Evolutionary conservation across 495 filamentous ascomycete genomes (phyloP).

Genomic region (Penicillium ochrochloron): DNA sequence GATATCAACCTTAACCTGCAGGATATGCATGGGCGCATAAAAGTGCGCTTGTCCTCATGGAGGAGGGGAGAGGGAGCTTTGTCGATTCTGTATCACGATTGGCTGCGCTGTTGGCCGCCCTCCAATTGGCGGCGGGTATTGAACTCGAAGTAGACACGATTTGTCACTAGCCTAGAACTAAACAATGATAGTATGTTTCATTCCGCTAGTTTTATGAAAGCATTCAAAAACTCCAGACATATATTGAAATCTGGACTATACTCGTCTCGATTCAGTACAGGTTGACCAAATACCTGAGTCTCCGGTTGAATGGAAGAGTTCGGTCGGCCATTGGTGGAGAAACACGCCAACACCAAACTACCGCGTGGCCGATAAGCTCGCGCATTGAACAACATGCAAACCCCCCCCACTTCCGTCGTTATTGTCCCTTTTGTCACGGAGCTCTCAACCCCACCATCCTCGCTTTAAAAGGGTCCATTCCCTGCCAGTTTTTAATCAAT

Average conservation of each 20-base stretch:
- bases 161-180: neutral
- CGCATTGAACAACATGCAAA: neutral
- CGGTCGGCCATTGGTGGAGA: slow-evolving; percentile 23
- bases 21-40: neutral
- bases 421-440: slow-evolving; percentile 30
- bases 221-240: neutral
- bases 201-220: neutral
- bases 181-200: neutral
- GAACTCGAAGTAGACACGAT: neutral
- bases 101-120: neutral
- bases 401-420: slow-evolving; percentile 21
- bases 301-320: neutral
- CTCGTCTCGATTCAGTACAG: neutral
- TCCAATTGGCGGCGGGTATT: neutral
- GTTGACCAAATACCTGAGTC: neutral
- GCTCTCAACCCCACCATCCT: slow-evolving; percentile 19
- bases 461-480: slow-evolving; percentile 10
- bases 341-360: slow-evolving; percentile 3
- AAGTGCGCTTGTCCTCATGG: neutral
- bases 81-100: neutral
- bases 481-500: neutral
- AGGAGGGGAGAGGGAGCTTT: neutral
- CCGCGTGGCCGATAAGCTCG: neutral
- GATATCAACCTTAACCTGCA: neutral
- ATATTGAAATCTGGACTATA: neutral